Percentiles rank a stretch among this genome's conserved stretches.
These are phyloP conservation scores for Saccharomyces cerevisiae DNA, from an alignment of 805 yeast species.

Conservation along the genomic window DNA sequence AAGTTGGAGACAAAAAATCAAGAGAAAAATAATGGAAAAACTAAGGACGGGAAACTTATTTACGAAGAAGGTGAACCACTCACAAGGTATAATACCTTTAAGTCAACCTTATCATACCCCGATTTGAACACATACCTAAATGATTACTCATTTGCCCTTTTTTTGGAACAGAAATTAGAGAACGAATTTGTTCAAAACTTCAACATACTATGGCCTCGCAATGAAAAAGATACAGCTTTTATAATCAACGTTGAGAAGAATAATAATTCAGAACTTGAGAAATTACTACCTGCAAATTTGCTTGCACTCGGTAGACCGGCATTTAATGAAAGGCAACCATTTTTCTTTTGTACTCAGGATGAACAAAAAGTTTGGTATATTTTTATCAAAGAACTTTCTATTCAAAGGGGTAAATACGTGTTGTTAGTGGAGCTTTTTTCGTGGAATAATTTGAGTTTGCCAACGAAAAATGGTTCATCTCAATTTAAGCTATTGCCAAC, in stretches of 20 bases:
- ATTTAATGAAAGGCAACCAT: conserved; percentile 49
- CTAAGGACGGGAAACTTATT: background rate
- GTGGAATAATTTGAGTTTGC: conserved; percentile 51
- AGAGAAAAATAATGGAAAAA: background rate
- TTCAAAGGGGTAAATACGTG: conserved; percentile 25
- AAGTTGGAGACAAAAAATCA: background rate
- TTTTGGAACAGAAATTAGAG: conserved; percentile 51
- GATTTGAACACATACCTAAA: conserved; percentile 44
- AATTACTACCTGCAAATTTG: conserved; percentile 43
- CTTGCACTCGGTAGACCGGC: conserved; percentile 50
- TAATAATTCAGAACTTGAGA: conserved; percentile 36
- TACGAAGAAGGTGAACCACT: conserved; percentile 30
- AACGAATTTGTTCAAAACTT: conserved; percentile 41
- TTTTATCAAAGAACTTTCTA: conserved; percentile 38
- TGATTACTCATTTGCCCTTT: conserved; percentile 53
- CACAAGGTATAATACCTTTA: conserved; percentile 30
- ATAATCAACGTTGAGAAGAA: conserved; percentile 17
- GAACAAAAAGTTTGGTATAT: conserved; percentile 55
- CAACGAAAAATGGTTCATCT: conserved; percentile 33
- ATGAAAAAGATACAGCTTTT: conserved; percentile 32
- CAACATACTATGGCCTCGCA: conserved; percentile 46
- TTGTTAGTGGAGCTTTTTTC: conserved; percentile 44
- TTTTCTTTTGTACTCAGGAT: conserved; percentile 43
- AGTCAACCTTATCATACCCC: conserved; percentile 41
- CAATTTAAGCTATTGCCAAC: conserved; percentile 45